These are phyloP conservation scores for Venturiaceae sp. DNA, from an alignment of 2,329 filamentous ascomycete genomes.

Conservation along the genomic window DNA sequence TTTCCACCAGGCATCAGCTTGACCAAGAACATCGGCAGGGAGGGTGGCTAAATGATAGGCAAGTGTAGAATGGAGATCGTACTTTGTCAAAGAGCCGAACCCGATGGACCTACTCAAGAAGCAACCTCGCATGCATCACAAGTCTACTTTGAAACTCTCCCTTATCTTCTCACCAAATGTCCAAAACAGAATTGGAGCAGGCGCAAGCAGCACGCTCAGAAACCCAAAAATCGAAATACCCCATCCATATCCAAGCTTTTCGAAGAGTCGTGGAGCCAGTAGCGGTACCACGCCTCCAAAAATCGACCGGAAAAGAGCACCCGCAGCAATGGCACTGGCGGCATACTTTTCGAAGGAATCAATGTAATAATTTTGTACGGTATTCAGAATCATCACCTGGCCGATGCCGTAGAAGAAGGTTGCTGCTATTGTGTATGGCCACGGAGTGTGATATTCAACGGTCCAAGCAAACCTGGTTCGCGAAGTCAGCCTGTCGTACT, in stretches of 20 bases:
- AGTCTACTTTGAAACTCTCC: slow-evolving; percentile 32
- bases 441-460: slow-evolving; percentile 29
- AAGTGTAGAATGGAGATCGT: too few species aligned
- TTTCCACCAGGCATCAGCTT: too few species aligned
- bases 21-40: too few species aligned
- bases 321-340: slow-evolving; percentile 40
- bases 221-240: slow-evolving; percentile 41
- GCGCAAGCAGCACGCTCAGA: slow-evolving; percentile 32
- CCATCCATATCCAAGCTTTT: slow-evolving; percentile 38
- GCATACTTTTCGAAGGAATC: slow-evolving; percentile 42
- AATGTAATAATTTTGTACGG: slow-evolving; percentile 46
- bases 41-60: too few species aligned
- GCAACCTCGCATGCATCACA: too few species aligned
- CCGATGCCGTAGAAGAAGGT: slow-evolving; percentile 42
- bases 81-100: too few species aligned
- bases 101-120: too few species aligned
- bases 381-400: slow-evolving; percentile 43
- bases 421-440: slow-evolving; percentile 29
- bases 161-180: slow-evolving; percentile 36
- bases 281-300: slow-evolving; percentile 38
- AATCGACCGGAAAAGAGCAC: slow-evolving; percentile 35
- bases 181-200: slow-evolving; percentile 40
- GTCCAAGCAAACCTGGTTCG: slow-evolving; percentile 29
- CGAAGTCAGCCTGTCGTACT: background rate
- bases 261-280: slow-evolving; percentile 33